phyloP scores from a whole-genome alignment of 352 stramenopile species.

The Globisporangium lucens region DNA sequence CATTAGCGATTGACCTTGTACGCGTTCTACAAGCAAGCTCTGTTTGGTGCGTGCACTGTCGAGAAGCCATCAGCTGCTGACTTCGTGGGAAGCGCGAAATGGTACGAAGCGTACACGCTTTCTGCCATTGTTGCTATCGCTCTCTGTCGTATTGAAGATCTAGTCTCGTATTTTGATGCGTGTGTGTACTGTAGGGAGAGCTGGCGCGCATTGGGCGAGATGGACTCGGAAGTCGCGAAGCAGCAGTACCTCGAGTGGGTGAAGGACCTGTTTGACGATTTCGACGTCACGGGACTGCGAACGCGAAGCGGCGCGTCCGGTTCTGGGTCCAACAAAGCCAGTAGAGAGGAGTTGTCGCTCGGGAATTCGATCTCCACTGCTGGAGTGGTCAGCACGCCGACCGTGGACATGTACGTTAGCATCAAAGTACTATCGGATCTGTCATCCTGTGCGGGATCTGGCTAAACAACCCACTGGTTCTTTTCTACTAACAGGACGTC shows the following conservation, averaged over 20 bases:
- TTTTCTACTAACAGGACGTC: conserved; percentile 38
- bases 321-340: conserved; percentile 18
- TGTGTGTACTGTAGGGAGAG: conserved; percentile 39
- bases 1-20: conserved; percentile 65
- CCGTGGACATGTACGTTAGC: conserved; percentile 58
- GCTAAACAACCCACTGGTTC: too few species aligned
- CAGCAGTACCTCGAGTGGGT: conserved; percentile 68
- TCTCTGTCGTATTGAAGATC: not conserved
- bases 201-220: conserved; percentile 58
- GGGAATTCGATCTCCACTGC: conserved; percentile 45
- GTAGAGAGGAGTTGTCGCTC: conserved; percentile 30
- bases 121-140: not conserved
- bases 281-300: conserved; percentile 42
- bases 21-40: conserved; percentile 81
- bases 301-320: conserved; percentile 20
- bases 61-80: conserved; percentile 65
- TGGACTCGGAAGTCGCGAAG: conserved; percentile 53
- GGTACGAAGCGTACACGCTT: conserved; percentile 21
- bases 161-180: not conserved
- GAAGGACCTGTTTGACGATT: conserved; percentile 67
- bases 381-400: conserved; percentile 55
- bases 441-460: not conserved
- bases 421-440: not conserved
- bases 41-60: conserved; percentile 47
- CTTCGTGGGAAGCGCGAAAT: conserved; percentile 69